These are phyloP conservation scores for Wickerhamiella sergipiensis DNA, from an alignment of 805 yeast species.

Conservation along the genomic window DNA sequence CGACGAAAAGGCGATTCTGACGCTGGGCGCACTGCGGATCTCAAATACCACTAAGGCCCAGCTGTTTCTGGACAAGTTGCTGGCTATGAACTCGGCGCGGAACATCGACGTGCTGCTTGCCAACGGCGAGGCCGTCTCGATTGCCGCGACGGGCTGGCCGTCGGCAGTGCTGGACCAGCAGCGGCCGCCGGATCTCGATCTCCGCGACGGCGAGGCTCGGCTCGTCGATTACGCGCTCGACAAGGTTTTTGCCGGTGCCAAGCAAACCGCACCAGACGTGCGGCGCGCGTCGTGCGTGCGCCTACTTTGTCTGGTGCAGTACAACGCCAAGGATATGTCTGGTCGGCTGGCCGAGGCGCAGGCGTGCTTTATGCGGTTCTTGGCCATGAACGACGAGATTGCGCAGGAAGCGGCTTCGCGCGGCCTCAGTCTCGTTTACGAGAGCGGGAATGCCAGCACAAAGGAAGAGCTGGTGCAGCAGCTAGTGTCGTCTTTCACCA, in stretches of 20 bases:
- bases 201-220: conserved; percentile 13
- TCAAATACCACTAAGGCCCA: conserved; percentile 21
- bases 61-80: conserved; percentile 33
- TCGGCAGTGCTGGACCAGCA: conserved; percentile 25
- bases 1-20: conserved; percentile 45
- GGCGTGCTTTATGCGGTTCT: conserved; percentile 56
- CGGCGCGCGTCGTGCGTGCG: conserved; percentile 74
- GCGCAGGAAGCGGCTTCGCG: conserved; percentile 88
- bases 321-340: conserved; percentile 40
- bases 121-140: conserved; percentile 70
- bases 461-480: conserved; percentile 63
- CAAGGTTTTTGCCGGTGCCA: conserved; percentile 41
- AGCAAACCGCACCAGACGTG: conserved; percentile 40
- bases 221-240: conserved; percentile 39
- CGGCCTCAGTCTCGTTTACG: conserved; percentile 73
- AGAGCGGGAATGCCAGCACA: conserved; percentile 51
- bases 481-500: conserved; percentile 65
- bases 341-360: conserved; percentile 49
- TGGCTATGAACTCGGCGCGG: conserved; percentile 48
- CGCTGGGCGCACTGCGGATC: conserved; percentile 44
- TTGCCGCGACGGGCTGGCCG: conserved; percentile 63
- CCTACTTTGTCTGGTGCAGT: conserved; percentile 69
- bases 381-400: conserved; percentile 71
- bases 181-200: background rate
- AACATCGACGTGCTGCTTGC: conserved; percentile 66